Percentiles rank a stretch among this genome's conserved stretches.
Evolutionary conservation across 306 rosid species (phyloP).

Genomic region (Ammopiptanthus mongolicus): DNA sequence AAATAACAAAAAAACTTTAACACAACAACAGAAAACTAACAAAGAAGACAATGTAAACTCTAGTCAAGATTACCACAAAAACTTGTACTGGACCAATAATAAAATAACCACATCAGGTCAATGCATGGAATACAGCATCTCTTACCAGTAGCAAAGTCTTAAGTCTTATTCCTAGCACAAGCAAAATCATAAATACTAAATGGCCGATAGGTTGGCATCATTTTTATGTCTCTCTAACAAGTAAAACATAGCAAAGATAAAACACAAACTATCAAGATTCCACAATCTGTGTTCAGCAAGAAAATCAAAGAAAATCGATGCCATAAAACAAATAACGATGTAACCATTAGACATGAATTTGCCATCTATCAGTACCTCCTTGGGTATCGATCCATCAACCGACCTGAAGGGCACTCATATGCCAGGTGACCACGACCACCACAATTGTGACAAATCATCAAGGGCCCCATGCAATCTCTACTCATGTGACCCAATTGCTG

Average conservation of each 20-base stretch:
- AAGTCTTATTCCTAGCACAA: constrained; percentile 28
- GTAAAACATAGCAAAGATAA: constrained; percentile 15
- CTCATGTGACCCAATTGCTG: constrained; percentile 91
- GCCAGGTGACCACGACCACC: constrained; percentile 98
- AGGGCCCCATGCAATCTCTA: constrained; percentile 95
- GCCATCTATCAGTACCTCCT: constrained; percentile 75
- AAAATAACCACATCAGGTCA: background rate
- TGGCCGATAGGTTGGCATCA: constrained; percentile 15
- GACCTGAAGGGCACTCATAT: constrained; percentile 94
- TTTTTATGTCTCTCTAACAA: constrained; percentile 15
- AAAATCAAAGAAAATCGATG: constrained; percentile 7
- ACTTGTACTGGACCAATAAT: background rate
- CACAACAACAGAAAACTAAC: background rate
- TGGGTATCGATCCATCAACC: constrained; percentile 82
- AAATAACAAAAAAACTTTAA: too few relatives aligned
- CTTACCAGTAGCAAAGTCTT: constrained; percentile 12
- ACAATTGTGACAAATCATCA: constrained; percentile 94
- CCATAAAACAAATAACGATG: too few relatives aligned
- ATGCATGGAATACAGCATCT: background rate
- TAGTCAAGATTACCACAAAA: background rate
- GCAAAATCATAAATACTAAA: constrained; percentile 12
- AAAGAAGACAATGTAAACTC: background rate
- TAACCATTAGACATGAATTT: too few relatives aligned
- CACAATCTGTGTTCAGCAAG: background rate
- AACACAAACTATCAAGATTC: constrained; percentile 12